phyloP scores from a whole-genome alignment of 441 rosid species.

The Pelargonium australe region DNA sequence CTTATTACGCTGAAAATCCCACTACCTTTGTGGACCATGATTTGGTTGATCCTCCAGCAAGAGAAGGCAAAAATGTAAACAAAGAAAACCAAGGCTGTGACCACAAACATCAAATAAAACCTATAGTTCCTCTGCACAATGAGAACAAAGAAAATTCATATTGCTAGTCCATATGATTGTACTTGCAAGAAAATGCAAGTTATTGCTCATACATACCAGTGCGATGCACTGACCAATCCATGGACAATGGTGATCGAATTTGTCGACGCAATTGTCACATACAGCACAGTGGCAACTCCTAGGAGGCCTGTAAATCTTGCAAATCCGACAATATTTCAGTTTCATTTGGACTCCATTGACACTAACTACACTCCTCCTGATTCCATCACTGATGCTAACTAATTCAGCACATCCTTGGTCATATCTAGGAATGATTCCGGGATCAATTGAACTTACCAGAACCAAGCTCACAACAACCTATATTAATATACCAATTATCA shows the following conservation, averaged over 20 bases:
- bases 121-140: slow-evolving; percentile 44
- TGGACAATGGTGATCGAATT: slow-evolving; percentile 53
- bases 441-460: slow-evolving; percentile 33
- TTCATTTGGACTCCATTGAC: slow-evolving; percentile 34
- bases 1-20: slow-evolving; percentile 25
- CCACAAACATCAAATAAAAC: slow-evolving; percentile 33
- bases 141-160: too few relatives aligned
- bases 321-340: slow-evolving; percentile 41
- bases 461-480: slow-evolving; percentile 33
- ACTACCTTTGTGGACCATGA: slow-evolving; percentile 14
- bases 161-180: too few relatives aligned
- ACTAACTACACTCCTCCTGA: slow-evolving; percentile 22
- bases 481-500: neutral
- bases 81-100: slow-evolving; percentile 33
- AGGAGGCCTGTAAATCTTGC: slow-evolving; percentile 40
- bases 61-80: slow-evolving; percentile 35
- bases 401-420: slow-evolving; percentile 19
- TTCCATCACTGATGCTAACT: slow-evolving; percentile 18
- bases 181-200: too few relatives aligned
- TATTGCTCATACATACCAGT: slow-evolving; percentile 23
- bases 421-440: slow-evolving; percentile 37
- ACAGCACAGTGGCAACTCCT: slow-evolving; percentile 47
- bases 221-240: slow-evolving; percentile 60
- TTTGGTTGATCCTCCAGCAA: slow-evolving; percentile 31
- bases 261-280: slow-evolving; percentile 49